These are phyloP conservation scores for Drosera spatulata DNA, from an alignment of 179 eudicot species.

Conservation along the genomic window DNA sequence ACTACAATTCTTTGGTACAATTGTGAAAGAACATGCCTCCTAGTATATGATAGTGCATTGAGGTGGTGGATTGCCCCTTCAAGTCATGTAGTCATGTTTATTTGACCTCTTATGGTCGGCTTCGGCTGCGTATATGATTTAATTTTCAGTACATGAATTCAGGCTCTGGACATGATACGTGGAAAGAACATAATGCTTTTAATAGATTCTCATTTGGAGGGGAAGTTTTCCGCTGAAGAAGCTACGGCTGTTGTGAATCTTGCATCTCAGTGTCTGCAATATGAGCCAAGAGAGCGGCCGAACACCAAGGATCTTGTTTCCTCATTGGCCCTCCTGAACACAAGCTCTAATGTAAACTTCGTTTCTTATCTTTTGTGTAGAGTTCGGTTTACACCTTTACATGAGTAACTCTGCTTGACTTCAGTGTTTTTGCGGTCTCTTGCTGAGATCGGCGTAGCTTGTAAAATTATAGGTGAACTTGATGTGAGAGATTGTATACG, in stretches of 20 bases:
- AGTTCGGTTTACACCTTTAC: background rate
- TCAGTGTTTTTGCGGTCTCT: background rate
- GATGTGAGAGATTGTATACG: too few species aligned
- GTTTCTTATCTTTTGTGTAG: background rate
- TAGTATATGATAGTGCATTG: too few species aligned
- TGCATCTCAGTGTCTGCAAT: slow-evolving; percentile 48
- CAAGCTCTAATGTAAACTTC: slow-evolving; percentile 37
- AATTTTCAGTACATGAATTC: slow-evolving; percentile 1
- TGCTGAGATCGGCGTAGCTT: too few species aligned
- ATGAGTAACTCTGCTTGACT: background rate
- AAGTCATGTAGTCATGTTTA: slow-evolving; percentile 26
- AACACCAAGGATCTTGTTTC: slow-evolving; percentile 31
- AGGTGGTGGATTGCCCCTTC: slow-evolving; percentile 32
- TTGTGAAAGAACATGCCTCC: too few species aligned
- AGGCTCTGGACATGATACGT: slow-evolving; percentile 76
- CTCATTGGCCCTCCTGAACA: slow-evolving; percentile 37
- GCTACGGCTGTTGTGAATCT: slow-evolving; percentile 46
- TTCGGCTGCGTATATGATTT: background rate
- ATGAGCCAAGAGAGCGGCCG: slow-evolving; percentile 60
- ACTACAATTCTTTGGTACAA: too few species aligned
- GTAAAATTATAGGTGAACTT: too few species aligned
- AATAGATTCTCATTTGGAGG: slow-evolving; percentile 70
- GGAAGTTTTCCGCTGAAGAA: slow-evolving; percentile 56
- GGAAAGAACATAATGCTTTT: slow-evolving; percentile 44
- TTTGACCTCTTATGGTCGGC: background rate